Evolutionary conservation across 140 eudicot genomes (phyloP).

Genomic region (Senecio squalidus): DNA sequence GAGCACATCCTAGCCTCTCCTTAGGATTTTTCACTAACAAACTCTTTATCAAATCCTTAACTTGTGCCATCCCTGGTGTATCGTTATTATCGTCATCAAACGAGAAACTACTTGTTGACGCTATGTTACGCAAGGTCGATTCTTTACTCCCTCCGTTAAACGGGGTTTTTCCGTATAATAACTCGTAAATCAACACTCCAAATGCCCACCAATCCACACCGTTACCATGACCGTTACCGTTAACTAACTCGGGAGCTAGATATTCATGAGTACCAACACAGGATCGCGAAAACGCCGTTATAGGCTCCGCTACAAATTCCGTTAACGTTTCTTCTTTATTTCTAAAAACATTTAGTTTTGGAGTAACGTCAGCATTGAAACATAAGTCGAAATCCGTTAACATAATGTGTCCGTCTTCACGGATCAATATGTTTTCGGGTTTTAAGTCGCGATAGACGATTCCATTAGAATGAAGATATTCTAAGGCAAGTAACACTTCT

Average conservation of each 20-base stretch:
- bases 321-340: constrained; percentile 24
- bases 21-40: constrained; percentile 62
- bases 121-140: constrained; percentile 73
- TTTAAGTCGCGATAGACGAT: constrained; percentile 83
- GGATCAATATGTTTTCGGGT: constrained; percentile 80
- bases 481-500: constrained; percentile 67
- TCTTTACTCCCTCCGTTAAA: constrained; percentile 73
- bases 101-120: constrained; percentile 35
- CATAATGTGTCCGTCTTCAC: constrained; percentile 90
- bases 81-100: constrained; percentile 25
- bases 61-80: constrained; percentile 40
- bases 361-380: constrained; percentile 46
- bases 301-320: constrained; percentile 87
- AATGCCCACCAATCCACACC: constrained; percentile 99
- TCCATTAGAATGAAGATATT: constrained; percentile 71
- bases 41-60: constrained; percentile 61
- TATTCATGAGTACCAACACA: constrained; percentile 97
- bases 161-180: constrained; percentile 73
- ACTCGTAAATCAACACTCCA: constrained; percentile 71
- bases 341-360: constrained; percentile 35
- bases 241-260: constrained; percentile 74
- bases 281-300: constrained; percentile 66
- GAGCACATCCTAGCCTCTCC: constrained; percentile 65
- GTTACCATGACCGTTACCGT: constrained; percentile 78
- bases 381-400: constrained; percentile 86